phyloP scores from a whole-genome alignment of 805 yeast species.

The Candida schatavii region DNA sequence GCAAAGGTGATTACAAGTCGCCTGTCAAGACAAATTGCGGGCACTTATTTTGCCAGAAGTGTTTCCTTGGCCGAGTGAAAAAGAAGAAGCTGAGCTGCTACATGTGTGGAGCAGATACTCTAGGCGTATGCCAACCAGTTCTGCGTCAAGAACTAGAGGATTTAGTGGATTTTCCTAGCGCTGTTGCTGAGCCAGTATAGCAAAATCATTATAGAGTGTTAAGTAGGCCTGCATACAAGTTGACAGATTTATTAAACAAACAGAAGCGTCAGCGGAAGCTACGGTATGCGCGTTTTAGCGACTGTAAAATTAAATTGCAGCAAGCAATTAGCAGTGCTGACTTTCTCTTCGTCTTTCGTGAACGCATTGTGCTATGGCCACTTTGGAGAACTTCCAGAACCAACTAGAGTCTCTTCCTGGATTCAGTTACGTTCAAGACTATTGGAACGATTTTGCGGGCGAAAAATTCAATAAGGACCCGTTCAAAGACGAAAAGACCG shows the following conservation, averaged over 20 bases:
- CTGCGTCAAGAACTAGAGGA: constrained; percentile 27
- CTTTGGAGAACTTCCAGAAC: constrained; percentile 24
- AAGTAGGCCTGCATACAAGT: too few relatives aligned
- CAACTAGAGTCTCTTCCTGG: constrained; percentile 52
- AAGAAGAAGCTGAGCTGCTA: constrained; percentile 43
- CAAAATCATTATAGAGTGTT: too few relatives aligned
- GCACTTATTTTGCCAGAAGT: constrained; percentile 62
- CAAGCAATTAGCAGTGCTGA: too few relatives aligned
- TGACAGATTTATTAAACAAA: too few relatives aligned
- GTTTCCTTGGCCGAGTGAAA: constrained; percentile 51
- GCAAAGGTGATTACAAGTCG: constrained; percentile 49
- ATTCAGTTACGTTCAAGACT: constrained; percentile 51
- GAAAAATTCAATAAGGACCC: constrained; percentile 70
- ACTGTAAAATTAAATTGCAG: too few relatives aligned
- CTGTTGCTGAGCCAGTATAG: too few relatives aligned
- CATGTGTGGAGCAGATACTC: constrained; percentile 59
- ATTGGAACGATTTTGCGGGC: constrained; percentile 65
- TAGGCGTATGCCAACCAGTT: constrained; percentile 58
- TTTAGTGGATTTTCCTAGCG: constrained; percentile 6
- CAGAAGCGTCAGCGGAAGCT: too few relatives aligned
- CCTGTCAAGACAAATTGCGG: constrained; percentile 62
- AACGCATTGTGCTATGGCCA: too few relatives aligned
- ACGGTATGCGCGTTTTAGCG: too few relatives aligned
- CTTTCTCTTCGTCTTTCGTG: too few relatives aligned
- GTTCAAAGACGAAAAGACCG: constrained; percentile 54